A percentile compares a stretch with the other conserved stretches of the same genome.
These are phyloP conservation scores for Thermomucor indicae-seudaticae DNA, from an alignment of 371 early-diverging fungal species.

Conservation along the genomic window DNA sequence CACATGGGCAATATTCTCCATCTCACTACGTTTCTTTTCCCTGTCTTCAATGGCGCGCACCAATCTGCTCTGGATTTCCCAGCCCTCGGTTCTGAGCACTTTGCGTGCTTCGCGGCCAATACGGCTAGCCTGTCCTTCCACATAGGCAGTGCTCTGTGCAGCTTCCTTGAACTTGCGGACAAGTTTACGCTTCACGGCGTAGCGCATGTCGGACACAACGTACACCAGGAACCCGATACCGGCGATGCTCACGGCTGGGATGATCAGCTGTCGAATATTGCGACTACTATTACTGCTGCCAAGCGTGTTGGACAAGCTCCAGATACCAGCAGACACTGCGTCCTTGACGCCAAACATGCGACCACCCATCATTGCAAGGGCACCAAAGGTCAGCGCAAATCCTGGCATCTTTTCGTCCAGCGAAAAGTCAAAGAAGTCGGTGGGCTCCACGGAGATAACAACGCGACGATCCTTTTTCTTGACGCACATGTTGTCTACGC, in stretches of 20 bases:
- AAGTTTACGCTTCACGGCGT: conserved; percentile 77
- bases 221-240: conserved; percentile 74
- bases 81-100: conserved; percentile 73
- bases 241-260: conserved; percentile 47
- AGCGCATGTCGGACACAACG: conserved; percentile 80
- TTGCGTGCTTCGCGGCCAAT: conserved; percentile 72
- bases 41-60: conserved; percentile 74
- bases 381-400: conserved; percentile 35
- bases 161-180: conserved; percentile 69
- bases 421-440: conserved; percentile 64
- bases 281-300: no score
- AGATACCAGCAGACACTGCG: conserved; percentile 36
- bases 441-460: conserved; percentile 54
- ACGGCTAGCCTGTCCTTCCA: conserved; percentile 65
- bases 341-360: conserved; percentile 46
- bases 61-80: conserved; percentile 83
- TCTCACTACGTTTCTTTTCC: conserved; percentile 62
- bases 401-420: conserved; percentile 53
- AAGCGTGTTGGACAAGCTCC: conserved; percentile 29
- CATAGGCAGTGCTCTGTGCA: conserved; percentile 59
- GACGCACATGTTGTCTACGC: conserved; percentile 42
- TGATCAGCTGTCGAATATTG: conserved; percentile 35
- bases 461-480: conserved; percentile 40
- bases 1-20: conserved; percentile 46
- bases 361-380: conserved; percentile 39